Evolutionary conservation across 2,329 filamentous ascomycete species (phyloP).

Genomic region (Hypoxylon sp.): DNA sequence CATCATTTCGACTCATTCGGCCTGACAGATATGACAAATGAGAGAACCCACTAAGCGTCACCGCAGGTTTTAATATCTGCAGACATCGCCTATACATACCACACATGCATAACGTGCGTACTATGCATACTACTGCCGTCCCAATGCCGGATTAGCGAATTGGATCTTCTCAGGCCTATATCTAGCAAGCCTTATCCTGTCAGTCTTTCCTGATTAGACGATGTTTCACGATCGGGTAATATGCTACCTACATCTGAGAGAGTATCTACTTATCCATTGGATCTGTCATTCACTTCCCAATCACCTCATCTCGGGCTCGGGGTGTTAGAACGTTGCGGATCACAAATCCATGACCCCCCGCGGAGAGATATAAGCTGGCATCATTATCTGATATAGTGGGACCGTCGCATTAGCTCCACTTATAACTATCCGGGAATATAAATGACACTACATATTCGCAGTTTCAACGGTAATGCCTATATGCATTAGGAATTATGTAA

Average conservation of each 20-base stretch:
- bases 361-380: conserved; percentile 11
- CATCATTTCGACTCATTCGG: conserved; percentile 37
- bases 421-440: not conserved
- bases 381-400: not conserved
- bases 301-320: conserved; percentile 38
- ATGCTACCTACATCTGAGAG: conserved; percentile 3
- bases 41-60: not conserved
- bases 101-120: conserved; percentile 20
- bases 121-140: conserved; percentile 7
- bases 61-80: not conserved
- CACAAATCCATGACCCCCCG: conserved; percentile 10
- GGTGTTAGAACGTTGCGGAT: conserved; percentile 23
- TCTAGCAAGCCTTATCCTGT: conserved; percentile 4
- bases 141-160: not conserved
- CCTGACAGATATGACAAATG: conserved; percentile 11
- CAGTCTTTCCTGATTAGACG: conserved; percentile 3
- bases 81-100: conserved; percentile 5
- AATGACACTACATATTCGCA: not conserved
- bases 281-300: conserved; percentile 11
- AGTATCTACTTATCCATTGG: conserved; percentile 20
- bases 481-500: too few species aligned
- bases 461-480: not conserved
- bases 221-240: conserved; percentile 27
- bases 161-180: not conserved
- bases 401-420: conserved; percentile 1